Conservation (phyloP, 2,329 filamentous ascomycete species). For the Byssothecium circinans region DNA sequence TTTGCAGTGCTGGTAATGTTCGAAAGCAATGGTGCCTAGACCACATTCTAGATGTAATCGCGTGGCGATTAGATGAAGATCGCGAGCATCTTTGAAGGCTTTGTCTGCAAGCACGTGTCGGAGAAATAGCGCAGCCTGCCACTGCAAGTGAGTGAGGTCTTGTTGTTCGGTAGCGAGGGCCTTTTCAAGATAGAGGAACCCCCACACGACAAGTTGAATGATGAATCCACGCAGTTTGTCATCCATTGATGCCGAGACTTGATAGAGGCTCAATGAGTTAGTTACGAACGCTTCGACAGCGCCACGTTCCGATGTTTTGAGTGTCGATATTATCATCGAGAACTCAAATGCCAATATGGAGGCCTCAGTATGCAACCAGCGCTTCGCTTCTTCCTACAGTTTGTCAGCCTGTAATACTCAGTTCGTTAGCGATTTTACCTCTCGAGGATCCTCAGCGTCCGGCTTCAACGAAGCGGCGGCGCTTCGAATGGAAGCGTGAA, state of each 20-base stretch:
- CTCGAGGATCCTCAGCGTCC: neutral
- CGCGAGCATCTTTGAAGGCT: slow-evolving; percentile 28
- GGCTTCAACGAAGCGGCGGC: neutral
- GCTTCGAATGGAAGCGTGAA: slow-evolving; percentile 20
- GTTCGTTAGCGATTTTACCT: slow-evolving; percentile 2
- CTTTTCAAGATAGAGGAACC: slow-evolving; percentile 24
- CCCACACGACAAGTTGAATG: slow-evolving; percentile 25
- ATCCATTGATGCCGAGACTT: slow-evolving; percentile 8
- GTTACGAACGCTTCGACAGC: slow-evolving; percentile 18
- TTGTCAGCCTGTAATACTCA: slow-evolving; percentile 1
- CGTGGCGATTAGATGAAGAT: slow-evolving; percentile 34
- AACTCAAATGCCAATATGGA: slow-evolving; percentile 32
- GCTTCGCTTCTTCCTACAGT: slow-evolving; percentile 5
- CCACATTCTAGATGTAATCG: slow-evolving; percentile 37
- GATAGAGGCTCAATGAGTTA: slow-evolving; percentile 21
- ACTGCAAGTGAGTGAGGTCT: slow-evolving; percentile 19
- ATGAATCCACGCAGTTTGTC: slow-evolving; percentile 4
- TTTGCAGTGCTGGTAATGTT: slow-evolving; percentile 27
- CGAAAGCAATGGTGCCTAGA: slow-evolving; percentile 32
- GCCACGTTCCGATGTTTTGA: neutral
- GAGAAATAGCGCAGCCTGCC: slow-evolving; percentile 34
- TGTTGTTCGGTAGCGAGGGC: neutral
- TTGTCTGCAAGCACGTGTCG: slow-evolving; percentile 27
- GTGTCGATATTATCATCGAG: slow-evolving; percentile 25
- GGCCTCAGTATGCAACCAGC: slow-evolving; percentile 21